Conservation (phyloP, 805 yeast genomes). For the Brettanomyces nanus region DNA sequence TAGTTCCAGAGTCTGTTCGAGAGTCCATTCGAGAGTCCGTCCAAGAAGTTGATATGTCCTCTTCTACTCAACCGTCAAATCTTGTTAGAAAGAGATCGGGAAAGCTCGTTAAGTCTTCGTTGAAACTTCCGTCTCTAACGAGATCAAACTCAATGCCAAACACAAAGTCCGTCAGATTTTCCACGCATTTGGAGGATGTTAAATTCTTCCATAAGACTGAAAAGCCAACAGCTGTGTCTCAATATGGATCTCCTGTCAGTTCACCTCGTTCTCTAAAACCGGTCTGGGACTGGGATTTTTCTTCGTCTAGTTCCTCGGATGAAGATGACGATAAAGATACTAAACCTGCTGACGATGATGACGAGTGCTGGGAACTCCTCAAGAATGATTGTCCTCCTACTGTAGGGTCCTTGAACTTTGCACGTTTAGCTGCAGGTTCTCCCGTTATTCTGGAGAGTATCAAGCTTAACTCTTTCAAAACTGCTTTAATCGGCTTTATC, state of each 20-base stretch:
- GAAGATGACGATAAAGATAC: constrained; percentile 10
- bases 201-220: constrained; percentile 56
- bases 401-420: constrained; percentile 21
- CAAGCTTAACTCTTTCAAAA: constrained; percentile 32
- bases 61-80: neutral
- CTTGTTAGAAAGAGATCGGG: constrained; percentile 47
- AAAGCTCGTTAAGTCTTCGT: constrained; percentile 37
- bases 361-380: constrained; percentile 22
- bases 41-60: constrained; percentile 3
- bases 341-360: constrained; percentile 10
- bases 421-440: constrained; percentile 23
- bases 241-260: constrained; percentile 46
- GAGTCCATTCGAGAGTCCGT: constrained; percentile 3
- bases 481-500: constrained; percentile 33
- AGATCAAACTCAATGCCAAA: constrained; percentile 43
- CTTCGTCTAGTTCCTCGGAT: neutral
- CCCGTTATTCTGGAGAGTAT: constrained; percentile 29
- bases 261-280: constrained; percentile 16
- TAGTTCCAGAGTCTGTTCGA: neutral
- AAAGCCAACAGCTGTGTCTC: constrained; percentile 57
- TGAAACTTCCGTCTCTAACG: constrained; percentile 36
- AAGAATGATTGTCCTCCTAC: constrained; percentile 25
- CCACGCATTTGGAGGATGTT: constrained; percentile 49
- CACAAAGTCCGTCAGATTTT: constrained; percentile 56
- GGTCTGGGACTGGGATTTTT: constrained; percentile 18